Conservation (phyloP, 2,329 filamentous ascomycete species). For the Aschersonia sp. region DNA sequence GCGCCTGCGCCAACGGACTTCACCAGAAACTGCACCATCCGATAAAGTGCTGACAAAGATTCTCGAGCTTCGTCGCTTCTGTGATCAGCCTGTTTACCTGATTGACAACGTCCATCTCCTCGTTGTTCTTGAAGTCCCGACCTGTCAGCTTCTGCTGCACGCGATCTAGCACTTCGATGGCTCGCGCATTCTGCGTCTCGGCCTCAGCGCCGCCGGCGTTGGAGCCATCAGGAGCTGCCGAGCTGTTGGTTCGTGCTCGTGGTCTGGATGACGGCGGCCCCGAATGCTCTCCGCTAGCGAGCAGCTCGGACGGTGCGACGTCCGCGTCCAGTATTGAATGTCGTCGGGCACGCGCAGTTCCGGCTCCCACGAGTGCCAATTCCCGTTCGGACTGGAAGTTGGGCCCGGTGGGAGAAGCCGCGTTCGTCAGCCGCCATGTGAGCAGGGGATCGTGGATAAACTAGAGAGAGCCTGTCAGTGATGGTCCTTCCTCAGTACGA, state of each 20-base stretch:
- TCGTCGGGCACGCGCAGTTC: slow-evolving; percentile 40
- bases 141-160: slow-evolving; percentile 95
- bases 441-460: slow-evolving; percentile 99
- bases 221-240: slow-evolving; percentile 22
- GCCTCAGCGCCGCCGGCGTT: slow-evolving; percentile 30
- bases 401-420: slow-evolving; percentile 47
- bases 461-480: slow-evolving; percentile 25
- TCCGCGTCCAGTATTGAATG: slow-evolving; percentile 56
- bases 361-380: slow-evolving; percentile 31
- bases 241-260: slow-evolving; percentile 47
- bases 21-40: slow-evolving; percentile 99
- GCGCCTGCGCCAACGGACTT: slow-evolving; percentile 1
- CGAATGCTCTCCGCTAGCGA: slow-evolving; percentile 29
- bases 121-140: slow-evolving; percentile 72
- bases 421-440: slow-evolving; percentile 76
- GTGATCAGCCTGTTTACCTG: slow-evolving; percentile 93
- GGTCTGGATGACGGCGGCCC: slow-evolving; percentile 33
- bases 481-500: not conserved
- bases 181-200: slow-evolving; percentile 87
- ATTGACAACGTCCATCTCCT: slow-evolving; percentile 71
- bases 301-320: slow-evolving; percentile 42
- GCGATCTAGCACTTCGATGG: slow-evolving; percentile 77
- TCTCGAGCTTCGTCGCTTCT: slow-evolving; percentile 93
- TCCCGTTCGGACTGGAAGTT: slow-evolving; percentile 52
- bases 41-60: slow-evolving; percentile 96